Base-by-base conservation (phyloP, 352 stramenopile species). In the Globisporangium middletonii region DNA sequence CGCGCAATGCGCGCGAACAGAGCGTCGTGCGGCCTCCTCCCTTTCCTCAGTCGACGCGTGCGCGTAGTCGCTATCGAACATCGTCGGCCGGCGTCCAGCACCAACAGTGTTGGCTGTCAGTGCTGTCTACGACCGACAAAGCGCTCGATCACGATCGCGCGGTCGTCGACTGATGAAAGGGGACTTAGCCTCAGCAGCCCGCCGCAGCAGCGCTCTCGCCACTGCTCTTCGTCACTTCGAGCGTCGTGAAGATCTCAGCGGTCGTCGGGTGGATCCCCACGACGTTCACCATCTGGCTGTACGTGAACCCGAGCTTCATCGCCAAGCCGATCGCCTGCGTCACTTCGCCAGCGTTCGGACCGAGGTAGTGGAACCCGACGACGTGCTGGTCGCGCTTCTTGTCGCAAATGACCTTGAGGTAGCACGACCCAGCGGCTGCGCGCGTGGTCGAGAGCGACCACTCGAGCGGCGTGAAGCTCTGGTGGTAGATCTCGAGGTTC, bases 321-420 rank as follows among this genome's bases (percentile, higher is more conserved):
- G 93, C 87, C 26, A 97, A 75, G 18, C 90, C 94, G 64, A 98
- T 98, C 41, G 94, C 84, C 63, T 96, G 92, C 28, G 88, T 96
- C 53, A 98, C 83, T 76, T 99, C 97, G 50, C 97, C 97, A 38
- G 96, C 96, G 64, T 99, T 98, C 18, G 97, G 97, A 38, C 96
- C 96, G n/a, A 99, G 64, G 69, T 98, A 99, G 69, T 99, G 97
- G 53, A 99, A 97, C 52, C 97, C 97, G 54, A 99, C 67, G 5
- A 99, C 95, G 47, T 80, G 81, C 44, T 92, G 80, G 61, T 90
- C 72, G 16, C 86, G 71, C 19, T 65, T 79, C 69, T 95, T 98
- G 64, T 97, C 77, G 37, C 87, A 96, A 57, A 99, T 83, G 37
- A 98, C 84, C 79, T 99, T 99, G 57, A 89, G 79, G 74, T 98